Conservation (phyloP, 345 rosid species). For the Gynandropsis gynandra region DNA sequence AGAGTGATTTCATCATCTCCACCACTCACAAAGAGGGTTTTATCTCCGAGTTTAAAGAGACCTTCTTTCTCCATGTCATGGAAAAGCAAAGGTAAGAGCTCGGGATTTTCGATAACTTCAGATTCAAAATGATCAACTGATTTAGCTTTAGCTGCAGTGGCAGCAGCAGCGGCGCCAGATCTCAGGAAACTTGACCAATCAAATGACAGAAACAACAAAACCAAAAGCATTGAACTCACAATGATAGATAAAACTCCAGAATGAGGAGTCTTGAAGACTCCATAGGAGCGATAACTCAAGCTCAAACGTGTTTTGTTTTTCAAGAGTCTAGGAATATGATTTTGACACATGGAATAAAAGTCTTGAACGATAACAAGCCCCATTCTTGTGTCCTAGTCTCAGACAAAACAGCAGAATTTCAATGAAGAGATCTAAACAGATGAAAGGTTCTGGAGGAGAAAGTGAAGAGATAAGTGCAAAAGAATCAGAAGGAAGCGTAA, state of each 20-base stretch:
- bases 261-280: slow-evolving; percentile 36
- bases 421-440: slow-evolving; percentile 19
- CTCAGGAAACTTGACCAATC: slow-evolving; percentile 26
- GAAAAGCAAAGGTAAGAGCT: slow-evolving; percentile 33
- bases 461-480: slow-evolving; percentile 18
- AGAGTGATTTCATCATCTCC: slow-evolving; percentile 28
- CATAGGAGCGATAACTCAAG: too few species aligned
- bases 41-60: slow-evolving; percentile 34
- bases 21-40: slow-evolving; percentile 34
- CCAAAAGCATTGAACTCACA: slow-evolving; percentile 34
- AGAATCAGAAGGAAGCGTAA: slow-evolving; percentile 16
- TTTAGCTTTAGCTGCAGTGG: slow-evolving; percentile 12
- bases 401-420: slow-evolving; percentile 9
- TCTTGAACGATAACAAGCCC: slow-evolving; percentile 31
- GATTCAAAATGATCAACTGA: slow-evolving; percentile 5
- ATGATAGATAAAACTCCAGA: slow-evolving; percentile 32
- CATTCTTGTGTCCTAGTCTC: slow-evolving; percentile 29
- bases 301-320: slow-evolving; percentile 19
- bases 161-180: slow-evolving; percentile 11
- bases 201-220: slow-evolving; percentile 36
- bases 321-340: slow-evolving; percentile 18
- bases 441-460: slow-evolving; percentile 11
- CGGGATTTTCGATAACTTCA: slow-evolving; percentile 10
- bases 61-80: slow-evolving; percentile 56
- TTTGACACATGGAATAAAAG: slow-evolving; percentile 30